Percentiles rank a stretch among this genome's conserved stretches.
These are phyloP conservation scores for Tagetes patula DNA, from an alignment of 129 eudicot species.

Conservation along the genomic window DNA sequence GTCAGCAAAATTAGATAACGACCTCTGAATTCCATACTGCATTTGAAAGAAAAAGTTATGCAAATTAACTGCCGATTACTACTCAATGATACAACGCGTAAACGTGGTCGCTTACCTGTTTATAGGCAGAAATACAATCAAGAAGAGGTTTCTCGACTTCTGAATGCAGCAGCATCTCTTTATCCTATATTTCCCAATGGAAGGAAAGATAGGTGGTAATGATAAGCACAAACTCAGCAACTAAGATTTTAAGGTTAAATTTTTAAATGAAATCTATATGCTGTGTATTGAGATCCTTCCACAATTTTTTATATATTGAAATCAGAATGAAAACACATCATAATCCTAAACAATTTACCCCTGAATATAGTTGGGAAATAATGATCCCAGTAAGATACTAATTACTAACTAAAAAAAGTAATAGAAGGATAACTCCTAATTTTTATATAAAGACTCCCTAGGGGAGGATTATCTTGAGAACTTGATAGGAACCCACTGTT, in stretches of 20 bases:
- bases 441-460: neutral
- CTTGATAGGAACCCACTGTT: too few species aligned
- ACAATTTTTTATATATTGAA: neutral
- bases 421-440: neutral
- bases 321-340: neutral
- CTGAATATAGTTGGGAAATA: neutral
- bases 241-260: neutral
- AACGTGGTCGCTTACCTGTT: slow-evolving; percentile 47
- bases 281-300: neutral
- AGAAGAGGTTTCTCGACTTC: slow-evolving; percentile 57
- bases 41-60: slow-evolving; percentile 15
- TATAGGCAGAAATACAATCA: slow-evolving; percentile 67
- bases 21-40: slow-evolving; percentile 50
- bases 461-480: too few species aligned
- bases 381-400: neutral
- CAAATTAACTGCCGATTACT: neutral
- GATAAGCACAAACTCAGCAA: neutral
- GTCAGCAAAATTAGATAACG: slow-evolving; percentile 41
- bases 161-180: neutral
- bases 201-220: neutral
- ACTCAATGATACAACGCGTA: neutral
- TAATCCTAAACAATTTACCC: neutral
- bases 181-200: slow-evolving; percentile 26
- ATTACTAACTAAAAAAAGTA: too few species aligned
- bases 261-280: neutral